Percentiles rank a stretch among this genome's conserved stretches.
Evolutionary conservation across 495 filamentous ascomycete species (phyloP).

Genomic region (Penicillium goetzii): DNA sequence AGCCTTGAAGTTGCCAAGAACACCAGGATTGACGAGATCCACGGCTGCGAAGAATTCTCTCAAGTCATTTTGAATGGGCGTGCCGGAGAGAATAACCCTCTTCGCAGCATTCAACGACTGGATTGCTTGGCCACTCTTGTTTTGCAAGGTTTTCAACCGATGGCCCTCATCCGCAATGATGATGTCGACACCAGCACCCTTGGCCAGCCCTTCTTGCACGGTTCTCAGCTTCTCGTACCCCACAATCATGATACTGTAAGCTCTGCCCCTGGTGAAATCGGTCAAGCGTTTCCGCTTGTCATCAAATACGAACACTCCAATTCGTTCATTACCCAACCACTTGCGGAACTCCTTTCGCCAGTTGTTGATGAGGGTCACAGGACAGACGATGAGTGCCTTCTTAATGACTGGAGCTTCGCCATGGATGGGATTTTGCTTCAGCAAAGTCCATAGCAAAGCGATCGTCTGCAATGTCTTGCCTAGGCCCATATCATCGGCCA

Average conservation of each 20-base stretch:
- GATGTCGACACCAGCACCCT: constrained; percentile 69
- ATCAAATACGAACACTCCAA: constrained; percentile 75
- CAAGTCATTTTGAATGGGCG: constrained; percentile 80
- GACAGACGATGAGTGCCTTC: constrained; percentile 82
- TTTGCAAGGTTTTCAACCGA: constrained; percentile 78
- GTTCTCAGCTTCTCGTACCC: constrained; percentile 78
- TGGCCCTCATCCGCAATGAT: constrained; percentile 84
- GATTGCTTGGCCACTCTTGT: constrained; percentile 78
- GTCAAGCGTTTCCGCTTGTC: constrained; percentile 67
- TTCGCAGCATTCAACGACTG: constrained; percentile 68
- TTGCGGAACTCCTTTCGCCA: constrained; percentile 81
- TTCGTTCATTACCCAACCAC: constrained; percentile 77
- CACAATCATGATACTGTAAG: constrained; percentile 80
- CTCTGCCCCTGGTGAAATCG: constrained; percentile 77
- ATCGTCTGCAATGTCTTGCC: constrained; percentile 84
- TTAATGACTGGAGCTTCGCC: constrained; percentile 65
- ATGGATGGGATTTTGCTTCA: constrained; percentile 79
- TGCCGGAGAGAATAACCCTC: constrained; percentile 74
- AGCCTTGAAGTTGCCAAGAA: constrained; percentile 66
- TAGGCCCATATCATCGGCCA: constrained; percentile 84
- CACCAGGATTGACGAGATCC: constrained; percentile 78
- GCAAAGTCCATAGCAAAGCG: constrained; percentile 74
- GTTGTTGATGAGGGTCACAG: constrained; percentile 77
- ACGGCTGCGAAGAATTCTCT: constrained; percentile 79
- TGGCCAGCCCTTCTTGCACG: constrained; percentile 68